A percentile compares a stretch with the other conserved stretches of the same genome.
Evolutionary conservation across 2,329 filamentous ascomycete genomes (phyloP).

Genomic region (Hyphodiscus sp.): DNA sequence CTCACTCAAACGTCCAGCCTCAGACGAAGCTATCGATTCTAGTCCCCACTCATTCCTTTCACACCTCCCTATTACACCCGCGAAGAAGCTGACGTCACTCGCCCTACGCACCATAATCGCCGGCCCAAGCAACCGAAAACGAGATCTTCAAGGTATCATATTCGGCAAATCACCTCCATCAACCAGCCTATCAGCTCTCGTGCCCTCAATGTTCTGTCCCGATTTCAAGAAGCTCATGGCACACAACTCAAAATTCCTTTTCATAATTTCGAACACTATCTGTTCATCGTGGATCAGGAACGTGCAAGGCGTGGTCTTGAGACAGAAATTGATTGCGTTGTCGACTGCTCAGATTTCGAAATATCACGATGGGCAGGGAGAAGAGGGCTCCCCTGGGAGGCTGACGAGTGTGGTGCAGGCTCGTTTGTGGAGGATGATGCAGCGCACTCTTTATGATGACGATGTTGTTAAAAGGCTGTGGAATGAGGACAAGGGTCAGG

Average conservation of each 20-base stretch:
- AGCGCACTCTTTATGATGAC: conserved; percentile 15
- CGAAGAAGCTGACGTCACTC: conserved; percentile 6
- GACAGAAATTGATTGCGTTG: conserved; percentile 1
- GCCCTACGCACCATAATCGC: conserved; percentile 13
- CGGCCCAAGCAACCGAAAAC: conserved; percentile 1
- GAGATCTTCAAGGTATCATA: conserved; percentile 5
- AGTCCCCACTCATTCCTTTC: neutral
- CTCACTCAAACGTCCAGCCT: neutral
- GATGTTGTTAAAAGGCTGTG: conserved; percentile 8
- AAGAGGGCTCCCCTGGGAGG: conserved; percentile 3
- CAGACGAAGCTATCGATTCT: neutral
- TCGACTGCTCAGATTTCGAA: neutral
- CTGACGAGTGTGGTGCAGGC: conserved; percentile 15
- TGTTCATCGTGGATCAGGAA: conserved; percentile 2
- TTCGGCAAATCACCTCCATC: conserved; percentile 7
- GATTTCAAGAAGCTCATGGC: conserved; percentile 18
- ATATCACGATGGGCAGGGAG: neutral
- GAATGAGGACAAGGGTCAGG: neutral
- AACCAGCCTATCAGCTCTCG: conserved; percentile 13
- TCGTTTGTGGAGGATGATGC: conserved; percentile 24
- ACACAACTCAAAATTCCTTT: conserved; percentile 3
- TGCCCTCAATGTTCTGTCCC: conserved; percentile 23
- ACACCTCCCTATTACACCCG: neutral
- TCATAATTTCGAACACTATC: conserved; percentile 4
- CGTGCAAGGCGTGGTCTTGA: conserved; percentile 4